A percentile compares a stretch with the other conserved stretches of the same genome.
phyloP scores from a whole-genome alignment of 2,329 filamentous ascomycete species.

The Cordyceps fumosorosea region DNA sequence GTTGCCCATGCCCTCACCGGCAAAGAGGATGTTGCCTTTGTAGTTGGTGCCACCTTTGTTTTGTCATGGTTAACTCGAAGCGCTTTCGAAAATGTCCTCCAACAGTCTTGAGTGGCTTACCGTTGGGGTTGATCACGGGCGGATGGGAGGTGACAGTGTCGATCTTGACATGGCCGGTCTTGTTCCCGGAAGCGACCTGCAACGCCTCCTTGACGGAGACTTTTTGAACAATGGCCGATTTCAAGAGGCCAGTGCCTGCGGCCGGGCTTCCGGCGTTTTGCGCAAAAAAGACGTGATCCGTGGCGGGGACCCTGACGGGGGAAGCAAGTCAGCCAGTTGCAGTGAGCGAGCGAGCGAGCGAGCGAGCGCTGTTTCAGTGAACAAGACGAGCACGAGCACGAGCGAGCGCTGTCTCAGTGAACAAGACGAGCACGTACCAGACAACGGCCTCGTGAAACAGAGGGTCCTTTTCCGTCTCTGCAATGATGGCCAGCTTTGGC shows the following conservation, averaged over 20 bases:
- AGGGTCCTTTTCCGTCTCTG: slow-evolving; percentile 36
- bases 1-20: slow-evolving; percentile 43
- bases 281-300: slow-evolving; percentile 48
- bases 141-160: slow-evolving; percentile 35
- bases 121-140: slow-evolving; percentile 43
- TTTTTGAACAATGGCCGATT: slow-evolving; percentile 45
- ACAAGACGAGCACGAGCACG: too few species aligned
- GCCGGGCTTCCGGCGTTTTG: slow-evolving; percentile 42
- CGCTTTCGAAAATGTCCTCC: not conserved
- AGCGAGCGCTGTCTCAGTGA: too few species aligned
- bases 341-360: too few species aligned
- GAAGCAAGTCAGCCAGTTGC: not conserved
- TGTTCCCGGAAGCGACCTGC: slow-evolving; percentile 30
- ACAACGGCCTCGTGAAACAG: slow-evolving; percentile 51
- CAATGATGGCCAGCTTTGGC: slow-evolving; percentile 44
- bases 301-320: slow-evolving; percentile 24
- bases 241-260: slow-evolving; percentile 44
- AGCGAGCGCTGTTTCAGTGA: too few species aligned
- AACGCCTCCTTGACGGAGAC: slow-evolving; percentile 39
- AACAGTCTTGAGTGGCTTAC: slow-evolving; percentile 21
- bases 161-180: slow-evolving; percentile 35
- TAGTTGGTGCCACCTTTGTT: slow-evolving; percentile 43
- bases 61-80: not conserved
- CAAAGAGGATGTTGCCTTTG: slow-evolving; percentile 41
- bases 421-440: slow-evolving; percentile 30